Evolutionary conservation across 345 rosid genomes (phyloP), one percentile per base, ranked within the genome.

Genomic region (Triadica sebifera): DNA sequence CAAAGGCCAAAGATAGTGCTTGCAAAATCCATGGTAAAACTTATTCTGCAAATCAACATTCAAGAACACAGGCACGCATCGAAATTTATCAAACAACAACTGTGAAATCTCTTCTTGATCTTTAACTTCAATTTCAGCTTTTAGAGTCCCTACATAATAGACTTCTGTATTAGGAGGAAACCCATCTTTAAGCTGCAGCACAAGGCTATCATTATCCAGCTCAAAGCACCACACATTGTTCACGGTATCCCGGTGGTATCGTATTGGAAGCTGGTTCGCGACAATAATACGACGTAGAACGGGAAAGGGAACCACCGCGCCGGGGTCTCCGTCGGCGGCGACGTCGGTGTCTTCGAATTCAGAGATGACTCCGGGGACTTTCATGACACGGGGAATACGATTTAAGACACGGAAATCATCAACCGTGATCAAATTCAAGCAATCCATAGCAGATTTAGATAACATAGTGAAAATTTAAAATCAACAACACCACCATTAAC

Each of bases 1-100:
- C 81, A 89, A 70, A 29, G 94, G 98, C 98, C 98, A 93, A 12
- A 93, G 89, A 65, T 90, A 90, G 80, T 90, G 98, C 77, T 93
- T 93, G 29, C 98, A 93, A 55, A 90, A 90, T 0, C 98, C 98
- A 46, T 93, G 98, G 37, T 93, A 93, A 77, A 80, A 93, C 84
- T 60, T 85, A 77, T 60, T 70, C 64, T 79, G 77, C 79, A 85
- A 43, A 15, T 93, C 98, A n/a, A 55, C 24, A 4, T 90, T 77
- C 70, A 93, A 73, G 78, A 89, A 93, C 17, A 88, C 83, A 5
- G 98, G 95, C n/a, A 87, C 86, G 41, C 98, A 93, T 13, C 77
- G 79, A 45, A 86, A 88, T 52, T 78, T 86, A 29, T 90, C 92
- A 6, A 65, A 79, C 57, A 92, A 66, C 20, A 62, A 43, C 74